Conservation (phyloP, 78 protist genomes). For the Dictyostelium citrinum region DNA sequence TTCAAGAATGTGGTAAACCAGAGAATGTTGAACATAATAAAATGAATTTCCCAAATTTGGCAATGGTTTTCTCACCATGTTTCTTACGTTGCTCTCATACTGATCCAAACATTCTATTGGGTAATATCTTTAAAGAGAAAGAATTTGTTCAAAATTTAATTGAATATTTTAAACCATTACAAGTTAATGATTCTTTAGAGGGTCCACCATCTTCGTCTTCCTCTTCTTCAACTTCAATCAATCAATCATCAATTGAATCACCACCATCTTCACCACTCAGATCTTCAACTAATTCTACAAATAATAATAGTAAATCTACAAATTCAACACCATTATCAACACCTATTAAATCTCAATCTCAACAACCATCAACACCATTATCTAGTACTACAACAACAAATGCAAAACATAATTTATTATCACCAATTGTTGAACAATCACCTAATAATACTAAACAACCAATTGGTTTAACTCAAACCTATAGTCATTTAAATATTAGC, state of each 20-base stretch:
- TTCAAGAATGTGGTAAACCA: conserved; percentile 9
- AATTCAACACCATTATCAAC: not conserved
- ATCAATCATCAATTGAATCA: not conserved
- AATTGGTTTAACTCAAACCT: not conserved
- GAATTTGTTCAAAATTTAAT: conserved; percentile 24
- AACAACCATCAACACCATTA: not conserved
- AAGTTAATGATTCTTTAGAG: not conserved
- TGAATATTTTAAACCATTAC: conserved; percentile 6
- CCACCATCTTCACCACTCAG: not conserved
- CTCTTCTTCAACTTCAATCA: not conserved
- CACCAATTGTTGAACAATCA: not conserved
- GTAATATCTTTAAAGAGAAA: conserved; percentile 31
- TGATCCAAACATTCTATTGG: conserved; percentile 32
- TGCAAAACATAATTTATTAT: not conserved
- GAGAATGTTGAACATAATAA: conserved; percentile 23
- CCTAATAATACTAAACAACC: not conserved
- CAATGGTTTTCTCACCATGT: conserved; percentile 58
- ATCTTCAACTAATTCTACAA: not conserved
- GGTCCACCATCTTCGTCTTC: not conserved
- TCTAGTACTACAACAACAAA: not conserved
- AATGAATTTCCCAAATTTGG: conserved; percentile 33
- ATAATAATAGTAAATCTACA: not conserved
- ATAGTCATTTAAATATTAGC: not conserved
- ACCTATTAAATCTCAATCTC: not conserved
- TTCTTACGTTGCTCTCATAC: conserved; percentile 22